Evolutionary conservation across 768 basidiomycete genomes (phyloP), one percentile per base, ranked within the genome.

Genomic region (Lactifluus echinatus): DNA sequence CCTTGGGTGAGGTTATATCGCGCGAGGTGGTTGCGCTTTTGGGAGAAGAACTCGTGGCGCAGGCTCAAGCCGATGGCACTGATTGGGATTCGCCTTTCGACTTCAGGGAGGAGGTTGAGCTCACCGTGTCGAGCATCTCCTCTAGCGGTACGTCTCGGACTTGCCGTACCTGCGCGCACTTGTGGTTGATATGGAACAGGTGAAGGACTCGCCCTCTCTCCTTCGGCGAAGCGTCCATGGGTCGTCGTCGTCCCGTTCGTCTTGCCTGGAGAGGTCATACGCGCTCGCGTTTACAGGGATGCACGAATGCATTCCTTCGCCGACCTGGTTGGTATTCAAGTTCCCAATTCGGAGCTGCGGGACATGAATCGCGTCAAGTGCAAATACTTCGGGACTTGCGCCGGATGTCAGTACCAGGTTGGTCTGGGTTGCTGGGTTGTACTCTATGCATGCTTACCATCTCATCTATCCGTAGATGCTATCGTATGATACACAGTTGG

Each of bases 331-430:
- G 75, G 79, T 46, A 74, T 93, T 26, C 57, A 87, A 33, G 70
- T 69, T 1, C 80, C 84, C n/a, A 93, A 87, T 67, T 59, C 67
- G 0, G 78, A 76, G 37, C 71, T 87, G 54, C 74, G 93, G 51
- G 89, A 93, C 63, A 74, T 81, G 63, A 75, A 69, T 28, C 73
- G 80, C 23, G 79, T 89, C 0, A 74, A 77, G 59, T 98, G 95
- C 72, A 80, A 82, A 60, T 93, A 98, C 68, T 98, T 96, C 73
- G 87, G 87, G 0, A 74, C 73, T 37, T 98, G 94, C 70, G 89
- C 82, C 0, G 95, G 95, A 2, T 99, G 95, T 68, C 95, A 98
- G 70, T 92, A 93, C 68, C 93, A 96, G 75, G 90, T 29, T 40
- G 8, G 45, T 48, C 4, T 26, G 24, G 19, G 23, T n/a, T 10